Percentiles rank a stretch among this genome's conserved stretches.
Conservation (phyloP, 768 basidiomycete genomes). For the Boletus bicolor region DNA sequence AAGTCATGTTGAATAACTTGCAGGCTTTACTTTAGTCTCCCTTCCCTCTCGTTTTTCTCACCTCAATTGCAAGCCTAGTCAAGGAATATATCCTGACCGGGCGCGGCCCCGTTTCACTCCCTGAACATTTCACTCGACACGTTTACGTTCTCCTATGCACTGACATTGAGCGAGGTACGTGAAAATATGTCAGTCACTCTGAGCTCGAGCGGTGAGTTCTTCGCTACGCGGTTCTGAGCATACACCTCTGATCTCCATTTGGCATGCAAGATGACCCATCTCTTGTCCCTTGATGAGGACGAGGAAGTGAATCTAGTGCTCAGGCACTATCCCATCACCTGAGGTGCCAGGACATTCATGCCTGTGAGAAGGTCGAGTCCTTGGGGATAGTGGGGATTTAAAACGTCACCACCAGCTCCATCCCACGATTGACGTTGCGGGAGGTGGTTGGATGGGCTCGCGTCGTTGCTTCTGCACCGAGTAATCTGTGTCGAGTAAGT, state of each 20-base stretch:
- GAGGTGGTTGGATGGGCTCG: no score
- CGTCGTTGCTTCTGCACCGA: no score
- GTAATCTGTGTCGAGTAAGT: no score
- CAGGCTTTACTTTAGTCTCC: conserved; percentile 43
- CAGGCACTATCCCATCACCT: conserved; percentile 33
- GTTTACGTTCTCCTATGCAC: conserved; percentile 40
- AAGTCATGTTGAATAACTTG: conserved; percentile 87
- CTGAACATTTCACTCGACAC: conserved; percentile 54
- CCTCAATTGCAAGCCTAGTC: conserved; percentile 36
- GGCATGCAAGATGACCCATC: conserved; percentile 58
- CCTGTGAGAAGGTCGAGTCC: background rate
- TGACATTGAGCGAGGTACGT: conserved; percentile 41
- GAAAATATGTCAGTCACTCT: conserved; percentile 24
- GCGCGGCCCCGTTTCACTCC: conserved; percentile 53
- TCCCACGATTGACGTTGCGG: no score
- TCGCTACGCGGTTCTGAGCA: background rate
- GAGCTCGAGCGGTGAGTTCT: conserved; percentile 55
- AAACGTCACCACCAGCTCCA: background rate
- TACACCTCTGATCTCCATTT: background rate
- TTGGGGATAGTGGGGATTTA: conserved; percentile 19
- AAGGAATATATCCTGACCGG: conserved; percentile 70
- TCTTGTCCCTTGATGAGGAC: conserved; percentile 81
- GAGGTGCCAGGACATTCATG: conserved; percentile 4
- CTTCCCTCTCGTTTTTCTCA: background rate
- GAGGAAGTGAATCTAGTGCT: conserved; percentile 84